phyloP scores from a whole-genome alignment of 1,284 basidiomycete species.

The Cystobasidiaceae sp. region DNA sequence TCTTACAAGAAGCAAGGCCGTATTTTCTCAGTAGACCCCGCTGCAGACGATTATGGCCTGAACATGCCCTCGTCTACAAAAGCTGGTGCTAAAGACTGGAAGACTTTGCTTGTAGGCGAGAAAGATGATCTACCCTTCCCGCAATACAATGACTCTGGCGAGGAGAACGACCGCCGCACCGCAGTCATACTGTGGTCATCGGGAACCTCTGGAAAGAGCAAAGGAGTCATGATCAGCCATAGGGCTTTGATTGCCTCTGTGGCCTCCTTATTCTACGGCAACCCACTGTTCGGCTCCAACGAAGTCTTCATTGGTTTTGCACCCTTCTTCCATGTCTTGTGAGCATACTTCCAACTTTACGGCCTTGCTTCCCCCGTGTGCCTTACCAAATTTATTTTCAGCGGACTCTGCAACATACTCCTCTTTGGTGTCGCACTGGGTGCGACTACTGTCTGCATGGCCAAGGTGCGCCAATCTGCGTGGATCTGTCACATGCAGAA shows the following conservation, averaged over 20 bases:
- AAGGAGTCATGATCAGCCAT: slow-evolving; percentile 47
- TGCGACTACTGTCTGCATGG: slow-evolving; percentile 45
- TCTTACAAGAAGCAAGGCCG: slow-evolving; percentile 4
- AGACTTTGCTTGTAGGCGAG: slow-evolving; percentile 33
- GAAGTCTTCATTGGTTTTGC: slow-evolving; percentile 45
- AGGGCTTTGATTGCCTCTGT: slow-evolving; percentile 42
- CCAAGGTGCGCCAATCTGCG: slow-evolving; percentile 32
- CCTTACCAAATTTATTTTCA: neutral
- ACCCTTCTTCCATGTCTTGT: slow-evolving; percentile 46
- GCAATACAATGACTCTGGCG: slow-evolving; percentile 33
- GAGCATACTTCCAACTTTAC: neutral
- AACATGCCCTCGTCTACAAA: neutral
- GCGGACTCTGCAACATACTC: slow-evolving; percentile 43
- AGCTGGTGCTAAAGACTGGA: slow-evolving; percentile 33
- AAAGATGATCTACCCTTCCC: slow-evolving; percentile 28
- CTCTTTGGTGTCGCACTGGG: slow-evolving; percentile 44
- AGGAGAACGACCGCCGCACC: slow-evolving; percentile 37
- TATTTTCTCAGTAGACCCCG: slow-evolving; percentile 40
- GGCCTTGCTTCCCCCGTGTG: neutral
- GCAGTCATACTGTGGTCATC: slow-evolving; percentile 46
- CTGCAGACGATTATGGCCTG: slow-evolving; percentile 39
- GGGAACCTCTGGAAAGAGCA: slow-evolving; percentile 47
- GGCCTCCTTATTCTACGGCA: slow-evolving; percentile 42
- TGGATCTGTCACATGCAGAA: neutral
- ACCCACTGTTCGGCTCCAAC: slow-evolving; percentile 34